These are phyloP conservation scores for Schwanniomyces etchellsii DNA, from an alignment of 1,139 yeast genomes.

Conservation along the genomic window DNA sequence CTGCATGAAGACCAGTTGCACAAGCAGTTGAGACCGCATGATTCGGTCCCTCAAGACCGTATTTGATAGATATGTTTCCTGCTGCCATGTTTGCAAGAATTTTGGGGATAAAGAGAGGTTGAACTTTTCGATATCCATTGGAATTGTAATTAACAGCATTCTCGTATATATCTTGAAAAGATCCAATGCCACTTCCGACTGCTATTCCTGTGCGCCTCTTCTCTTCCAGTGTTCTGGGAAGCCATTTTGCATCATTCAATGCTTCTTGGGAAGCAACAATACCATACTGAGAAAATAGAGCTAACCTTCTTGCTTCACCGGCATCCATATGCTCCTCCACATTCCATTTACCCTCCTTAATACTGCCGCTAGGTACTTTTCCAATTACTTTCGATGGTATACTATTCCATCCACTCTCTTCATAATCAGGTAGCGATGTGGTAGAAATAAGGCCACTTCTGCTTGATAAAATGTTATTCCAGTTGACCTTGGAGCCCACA, in stretches of 20 bases:
- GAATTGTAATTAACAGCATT: slow-evolving; percentile 46
- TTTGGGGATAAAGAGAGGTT: slow-evolving; percentile 83
- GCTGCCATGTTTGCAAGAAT: slow-evolving; percentile 91
- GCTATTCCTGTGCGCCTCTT: slow-evolving; percentile 57
- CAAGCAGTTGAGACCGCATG: slow-evolving; percentile 93
- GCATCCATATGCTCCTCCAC: slow-evolving; percentile 37
- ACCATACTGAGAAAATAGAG: slow-evolving; percentile 75
- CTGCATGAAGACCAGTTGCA: slow-evolving; percentile 91
- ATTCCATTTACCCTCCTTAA: slow-evolving; percentile 48
- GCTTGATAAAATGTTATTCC: slow-evolving; percentile 47
- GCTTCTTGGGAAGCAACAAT: slow-evolving; percentile 77
- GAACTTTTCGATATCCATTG: slow-evolving; percentile 65
- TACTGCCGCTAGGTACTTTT: slow-evolving; percentile 54
- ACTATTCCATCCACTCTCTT: slow-evolving; percentile 38
- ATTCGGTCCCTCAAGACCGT: slow-evolving; percentile 76
- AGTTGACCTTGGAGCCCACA: slow-evolving; percentile 49
- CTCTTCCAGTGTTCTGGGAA: slow-evolving; percentile 26
- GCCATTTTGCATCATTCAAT: slow-evolving; percentile 56
- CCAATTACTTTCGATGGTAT: slow-evolving; percentile 80
- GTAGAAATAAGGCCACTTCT: slow-evolving; percentile 58
- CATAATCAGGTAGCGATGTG: slow-evolving; percentile 39
- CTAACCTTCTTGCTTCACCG: slow-evolving; percentile 54
- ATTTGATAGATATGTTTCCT: slow-evolving; percentile 79
- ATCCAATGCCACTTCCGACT: slow-evolving; percentile 92
- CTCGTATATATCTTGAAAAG: slow-evolving; percentile 68